Conservation (phyloP, 1,139 yeast genomes). For the Pichia kudriavzevii region DNA sequence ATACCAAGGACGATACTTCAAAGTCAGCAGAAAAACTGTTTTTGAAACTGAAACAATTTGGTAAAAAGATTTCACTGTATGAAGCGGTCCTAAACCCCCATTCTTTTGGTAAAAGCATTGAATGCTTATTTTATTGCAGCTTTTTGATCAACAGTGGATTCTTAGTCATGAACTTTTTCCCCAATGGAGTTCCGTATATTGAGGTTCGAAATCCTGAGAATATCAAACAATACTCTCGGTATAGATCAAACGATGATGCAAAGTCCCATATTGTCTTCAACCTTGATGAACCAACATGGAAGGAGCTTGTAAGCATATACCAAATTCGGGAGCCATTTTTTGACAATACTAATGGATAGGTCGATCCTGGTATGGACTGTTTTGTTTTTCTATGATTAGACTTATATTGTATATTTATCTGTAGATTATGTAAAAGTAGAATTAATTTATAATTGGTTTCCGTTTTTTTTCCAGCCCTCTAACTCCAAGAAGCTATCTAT, state of each 20-base stretch:
- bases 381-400: too few species aligned
- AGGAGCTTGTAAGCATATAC: slow-evolving; percentile 40
- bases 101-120: slow-evolving; percentile 74
- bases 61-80: slow-evolving; percentile 48
- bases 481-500: slow-evolving; percentile 40
- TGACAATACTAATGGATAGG: slow-evolving; percentile 22
- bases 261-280: slow-evolving; percentile 61
- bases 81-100: slow-evolving; percentile 64
- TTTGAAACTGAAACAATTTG: slow-evolving; percentile 31
- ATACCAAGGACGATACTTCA: slow-evolving; percentile 51
- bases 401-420: too few species aligned
- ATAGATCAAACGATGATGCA: slow-evolving; percentile 19
- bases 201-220: slow-evolving; percentile 21
- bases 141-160: slow-evolving; percentile 72
- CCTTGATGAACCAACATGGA: slow-evolving; percentile 62
- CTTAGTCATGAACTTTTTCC: slow-evolving; percentile 44
- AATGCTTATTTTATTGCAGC: slow-evolving; percentile 75
- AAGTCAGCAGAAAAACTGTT: slow-evolving; percentile 48
- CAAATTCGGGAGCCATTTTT: slow-evolving; percentile 49
- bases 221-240: slow-evolving; percentile 14
- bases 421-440: too few species aligned
- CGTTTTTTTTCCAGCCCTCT: slow-evolving; percentile 40
- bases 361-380: slow-evolving; percentile 1
- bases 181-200: slow-evolving; percentile 41
- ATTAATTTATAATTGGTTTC: neutral